These are phyloP conservation scores for Saturnispora zaruensis DNA, from an alignment of 805 yeast species.

Conservation along the genomic window DNA sequence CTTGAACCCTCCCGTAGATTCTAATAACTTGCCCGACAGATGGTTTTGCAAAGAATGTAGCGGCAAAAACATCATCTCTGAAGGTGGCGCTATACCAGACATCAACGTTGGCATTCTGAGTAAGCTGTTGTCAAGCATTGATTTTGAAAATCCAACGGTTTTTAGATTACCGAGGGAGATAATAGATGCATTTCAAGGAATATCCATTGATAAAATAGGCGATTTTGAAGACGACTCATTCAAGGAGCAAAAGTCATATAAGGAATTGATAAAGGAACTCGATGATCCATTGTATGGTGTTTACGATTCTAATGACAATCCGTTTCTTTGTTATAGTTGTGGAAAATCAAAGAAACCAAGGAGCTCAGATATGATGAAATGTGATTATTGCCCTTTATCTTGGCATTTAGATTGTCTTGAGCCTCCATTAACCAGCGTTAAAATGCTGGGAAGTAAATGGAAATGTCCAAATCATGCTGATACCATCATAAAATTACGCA, in stretches of 20 bases:
- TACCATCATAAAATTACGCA: conserved; percentile 34
- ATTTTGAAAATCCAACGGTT: conserved; percentile 54
- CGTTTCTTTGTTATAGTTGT: conserved; percentile 70
- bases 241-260: conserved; percentile 36
- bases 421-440: conserved; percentile 65
- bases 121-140: conserved; percentile 50
- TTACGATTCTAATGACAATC: conserved; percentile 59
- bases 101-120: conserved; percentile 39
- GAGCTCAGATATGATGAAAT: conserved; percentile 51
- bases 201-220: conserved; percentile 56
- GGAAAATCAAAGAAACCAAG: conserved; percentile 29
- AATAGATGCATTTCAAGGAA: conserved; percentile 66
- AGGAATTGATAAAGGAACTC: conserved; percentile 37
- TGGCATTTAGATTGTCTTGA: conserved; percentile 88
- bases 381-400: conserved; percentile 74
- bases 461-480: conserved; percentile 83
- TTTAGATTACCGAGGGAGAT: conserved; percentile 60
- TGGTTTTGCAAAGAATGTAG: conserved; percentile 84
- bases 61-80: conserved; percentile 27
- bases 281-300: conserved; percentile 49
- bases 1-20: conserved; percentile 82
- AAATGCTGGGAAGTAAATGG: conserved; percentile 76
- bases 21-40: conserved; percentile 65
- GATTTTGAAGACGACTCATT: conserved; percentile 63
- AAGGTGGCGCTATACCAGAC: background rate